Conservation (phyloP, 176 grass and related monocot species). For the Triticum timopheevii region DNA sequence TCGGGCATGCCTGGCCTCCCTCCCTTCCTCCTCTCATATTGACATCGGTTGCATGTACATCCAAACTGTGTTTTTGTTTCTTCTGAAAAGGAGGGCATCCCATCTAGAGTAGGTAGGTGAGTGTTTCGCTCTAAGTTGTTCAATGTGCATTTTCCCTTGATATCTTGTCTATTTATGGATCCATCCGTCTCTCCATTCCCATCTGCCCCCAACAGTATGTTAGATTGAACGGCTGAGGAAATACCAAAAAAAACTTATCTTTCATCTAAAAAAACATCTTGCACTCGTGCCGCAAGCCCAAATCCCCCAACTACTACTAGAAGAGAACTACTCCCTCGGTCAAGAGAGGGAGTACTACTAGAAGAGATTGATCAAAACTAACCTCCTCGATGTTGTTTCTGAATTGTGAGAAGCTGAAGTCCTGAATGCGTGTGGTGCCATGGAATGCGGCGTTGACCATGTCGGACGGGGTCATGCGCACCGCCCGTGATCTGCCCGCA, state of each 20-base stretch:
- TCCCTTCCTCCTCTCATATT: not conserved
- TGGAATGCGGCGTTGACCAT: slow-evolving; percentile 2
- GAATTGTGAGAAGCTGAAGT: slow-evolving; percentile 65
- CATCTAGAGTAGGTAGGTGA: not conserved
- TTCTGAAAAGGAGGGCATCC: not conserved
- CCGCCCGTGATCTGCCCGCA: not conserved
- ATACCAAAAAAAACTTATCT: not conserved
- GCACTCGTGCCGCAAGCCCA: not conserved
- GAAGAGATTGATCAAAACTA: not conserved
- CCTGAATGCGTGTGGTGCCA: slow-evolving; percentile 13
- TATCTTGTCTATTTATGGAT: not conserved
- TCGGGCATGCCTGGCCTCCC: not conserved
- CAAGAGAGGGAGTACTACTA: not conserved
- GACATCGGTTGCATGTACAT: not conserved
- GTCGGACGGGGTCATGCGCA: not conserved
- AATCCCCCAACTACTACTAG: not conserved
- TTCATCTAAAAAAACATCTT: not conserved
- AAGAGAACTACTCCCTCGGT: not conserved
- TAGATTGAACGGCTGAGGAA: not conserved
- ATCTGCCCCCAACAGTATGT: not conserved
- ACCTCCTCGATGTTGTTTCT: slow-evolving; percentile 67
- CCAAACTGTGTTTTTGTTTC: not conserved
- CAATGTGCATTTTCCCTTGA: not conserved
- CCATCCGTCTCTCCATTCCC: not conserved
- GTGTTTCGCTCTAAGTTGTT: not conserved